phyloP scores from a whole-genome alignment of 2,329 filamentous ascomycete genomes.

The Trichoderma asperellum region DNA sequence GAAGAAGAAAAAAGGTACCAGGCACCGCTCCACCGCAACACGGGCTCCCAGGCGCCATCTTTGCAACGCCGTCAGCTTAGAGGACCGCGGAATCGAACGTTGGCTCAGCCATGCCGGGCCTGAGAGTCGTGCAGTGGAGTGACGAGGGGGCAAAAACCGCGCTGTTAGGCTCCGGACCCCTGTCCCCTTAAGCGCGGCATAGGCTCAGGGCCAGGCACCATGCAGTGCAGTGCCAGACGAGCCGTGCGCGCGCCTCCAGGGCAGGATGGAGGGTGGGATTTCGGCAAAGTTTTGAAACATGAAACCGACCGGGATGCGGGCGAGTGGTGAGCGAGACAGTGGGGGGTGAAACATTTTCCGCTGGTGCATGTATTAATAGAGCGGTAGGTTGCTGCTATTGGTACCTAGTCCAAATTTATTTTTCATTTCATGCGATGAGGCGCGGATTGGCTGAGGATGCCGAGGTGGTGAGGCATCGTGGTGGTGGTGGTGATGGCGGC shows the following conservation, averaged over 20 bases:
- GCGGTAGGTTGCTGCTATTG: background rate
- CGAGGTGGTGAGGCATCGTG: background rate
- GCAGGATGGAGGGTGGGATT: background rate
- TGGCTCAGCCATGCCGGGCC: background rate
- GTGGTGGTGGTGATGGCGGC: background rate
- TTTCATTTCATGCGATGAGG: background rate
- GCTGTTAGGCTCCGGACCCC: background rate
- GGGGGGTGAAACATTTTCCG: background rate
- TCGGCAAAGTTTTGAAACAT: slow-evolving; percentile 18
- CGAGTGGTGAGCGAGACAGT: background rate
- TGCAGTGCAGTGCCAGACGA: background rate
- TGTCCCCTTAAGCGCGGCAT: background rate
- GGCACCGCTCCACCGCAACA: background rate
- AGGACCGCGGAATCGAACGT: background rate
- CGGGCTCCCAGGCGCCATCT: slow-evolving; percentile 9
- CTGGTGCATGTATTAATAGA: background rate
- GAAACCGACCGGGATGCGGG: background rate
- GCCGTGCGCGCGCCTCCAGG: background rate
- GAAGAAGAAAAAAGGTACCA: too few relatives aligned
- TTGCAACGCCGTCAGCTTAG: background rate
- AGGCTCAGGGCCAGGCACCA: slow-evolving; percentile 1
- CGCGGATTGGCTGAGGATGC: background rate
- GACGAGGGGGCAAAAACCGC: background rate
- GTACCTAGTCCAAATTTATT: background rate
- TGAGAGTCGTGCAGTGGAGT: background rate